Conservation (phyloP, 2,329 filamentous ascomycete genomes). For the Pseudocercospora musae region DNA sequence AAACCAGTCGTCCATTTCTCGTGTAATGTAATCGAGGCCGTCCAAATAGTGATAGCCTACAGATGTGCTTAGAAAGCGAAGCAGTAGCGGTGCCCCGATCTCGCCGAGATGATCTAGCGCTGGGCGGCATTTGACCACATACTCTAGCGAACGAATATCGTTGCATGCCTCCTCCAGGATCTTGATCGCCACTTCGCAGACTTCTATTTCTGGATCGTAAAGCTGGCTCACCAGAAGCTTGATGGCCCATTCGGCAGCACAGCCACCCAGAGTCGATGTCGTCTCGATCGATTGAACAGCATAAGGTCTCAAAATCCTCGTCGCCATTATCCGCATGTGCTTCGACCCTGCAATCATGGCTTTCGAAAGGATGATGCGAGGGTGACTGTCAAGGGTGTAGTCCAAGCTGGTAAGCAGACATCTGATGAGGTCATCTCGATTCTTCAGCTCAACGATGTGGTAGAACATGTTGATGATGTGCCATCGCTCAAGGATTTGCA, state of each 20-base stretch:
- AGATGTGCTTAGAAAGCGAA: constrained; percentile 91
- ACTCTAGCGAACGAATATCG: constrained; percentile 83
- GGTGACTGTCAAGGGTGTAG: constrained; percentile 79
- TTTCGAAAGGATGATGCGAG: constrained; percentile 88
- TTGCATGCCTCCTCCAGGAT: constrained; percentile 98
- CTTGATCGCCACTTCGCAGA: constrained; percentile 93
- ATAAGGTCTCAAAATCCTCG: constrained; percentile 82
- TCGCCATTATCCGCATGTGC: constrained; percentile 84
- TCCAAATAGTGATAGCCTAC: constrained; percentile 97
- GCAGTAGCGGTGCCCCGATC: constrained; percentile 86
- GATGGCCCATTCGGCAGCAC: constrained; percentile 91
- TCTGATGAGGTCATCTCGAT: constrained; percentile 87
- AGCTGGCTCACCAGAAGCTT: constrained; percentile 95
- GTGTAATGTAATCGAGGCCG: constrained; percentile 95
- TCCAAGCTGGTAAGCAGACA: constrained; percentile 87
- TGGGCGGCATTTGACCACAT: constrained; percentile 92
- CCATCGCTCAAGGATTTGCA: constrained; percentile 91
- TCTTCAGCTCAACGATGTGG: constrained; percentile 88
- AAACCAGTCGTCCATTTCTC: constrained; percentile 99
- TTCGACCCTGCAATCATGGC: constrained; percentile 89
- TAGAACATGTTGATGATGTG: constrained; percentile 99
- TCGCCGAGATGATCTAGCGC: constrained; percentile 93
- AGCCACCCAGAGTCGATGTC: constrained; percentile 41
- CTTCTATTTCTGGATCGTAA: constrained; percentile 95
- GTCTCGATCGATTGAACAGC: constrained; percentile 59